Evolutionary conservation across 225 moss, liverwort and hornwort species (phyloP).

Genomic region (Anthoceros angustus): DNA sequence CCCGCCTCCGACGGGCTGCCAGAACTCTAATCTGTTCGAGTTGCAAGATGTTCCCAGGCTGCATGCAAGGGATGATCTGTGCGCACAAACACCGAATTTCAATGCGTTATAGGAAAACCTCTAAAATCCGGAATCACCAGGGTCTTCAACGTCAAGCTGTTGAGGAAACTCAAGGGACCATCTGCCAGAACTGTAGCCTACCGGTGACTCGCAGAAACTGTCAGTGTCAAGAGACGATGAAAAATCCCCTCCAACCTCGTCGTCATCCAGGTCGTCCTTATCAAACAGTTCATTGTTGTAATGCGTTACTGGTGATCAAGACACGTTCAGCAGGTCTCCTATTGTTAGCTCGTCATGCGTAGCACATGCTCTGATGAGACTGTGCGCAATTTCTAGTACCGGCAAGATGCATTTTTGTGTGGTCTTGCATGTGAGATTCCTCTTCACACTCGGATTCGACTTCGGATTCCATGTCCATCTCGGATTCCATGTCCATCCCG

Average conservation of each 20-base stretch:
- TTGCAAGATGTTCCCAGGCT: not conserved
- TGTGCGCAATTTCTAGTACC: not conserved
- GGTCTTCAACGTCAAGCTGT: not conserved
- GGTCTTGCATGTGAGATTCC: not conserved
- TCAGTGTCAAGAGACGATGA: not conserved
- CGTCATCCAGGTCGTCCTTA: conserved; percentile 2
- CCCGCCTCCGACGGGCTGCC: not conserved
- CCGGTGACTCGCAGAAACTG: not conserved
- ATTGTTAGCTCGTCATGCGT: not conserved
- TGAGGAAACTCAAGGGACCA: not conserved
- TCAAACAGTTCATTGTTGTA: not conserved
- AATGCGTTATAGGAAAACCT: not conserved
- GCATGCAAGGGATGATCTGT: not conserved
- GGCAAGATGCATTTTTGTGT: not conserved
- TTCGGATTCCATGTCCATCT: not conserved
- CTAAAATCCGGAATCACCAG: not conserved
- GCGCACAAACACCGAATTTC: not conserved
- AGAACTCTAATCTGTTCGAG: not conserved
- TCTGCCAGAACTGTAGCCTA: not conserved
- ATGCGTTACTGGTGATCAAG: not conserved
- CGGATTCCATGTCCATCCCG: not conserved
- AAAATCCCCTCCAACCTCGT: not conserved
- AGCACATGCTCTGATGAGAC: not conserved
- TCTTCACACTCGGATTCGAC: not conserved
- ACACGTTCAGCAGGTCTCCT: not conserved